Evolutionary conservation across 176 grass and related monocot species (phyloP), one percentile per base, ranked within the genome.

Genomic region (Ananas comosus): DNA sequence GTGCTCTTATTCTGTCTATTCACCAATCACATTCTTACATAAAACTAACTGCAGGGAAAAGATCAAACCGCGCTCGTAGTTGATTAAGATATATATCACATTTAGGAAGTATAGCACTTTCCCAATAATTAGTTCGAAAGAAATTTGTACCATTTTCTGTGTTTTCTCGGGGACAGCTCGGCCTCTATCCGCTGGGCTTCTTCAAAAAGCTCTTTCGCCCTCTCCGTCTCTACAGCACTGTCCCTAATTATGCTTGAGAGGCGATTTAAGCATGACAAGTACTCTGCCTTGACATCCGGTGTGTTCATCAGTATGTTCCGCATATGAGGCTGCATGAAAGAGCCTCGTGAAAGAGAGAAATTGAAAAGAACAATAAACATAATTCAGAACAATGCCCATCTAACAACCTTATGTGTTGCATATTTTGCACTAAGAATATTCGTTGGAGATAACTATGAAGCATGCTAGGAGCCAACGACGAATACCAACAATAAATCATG

Each of bases 181-280:
- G 59, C 77, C 50, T 77, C n/a, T 83, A 85, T 83, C 33, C 69
- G 66, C 29, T 51, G 74, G 1, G n/a, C 77, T 78, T 80, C 82
- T 72, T 58, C 50, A 66, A 83, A 64, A 22, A 92, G 68, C 13
- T 29, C 50, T 53, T 47, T 70, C 3, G 49, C 57, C 18, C 67
- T 80, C 49, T 65, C 29, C 5, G 66, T 51, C 18, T 66, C 18
- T 16, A 64, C 70, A 13, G 11, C 50, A 65, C 50, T 4, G 14
- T 27, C 23, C 72, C 64, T 13, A 54, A 70, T 63, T 18, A 68
- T 65, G 50, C 12, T 18, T 1, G 4, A 48, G 33, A 92, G 85
- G 7, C 24, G 54, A 21, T 68, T 81, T 66, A 92, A 72, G 74
- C 80, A 83, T 14, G 54, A 72, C n/a, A 83, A 0, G 27, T 85